Conservation (phyloP, 306 rosid genomes). For the Prunus armeniaca region DNA sequence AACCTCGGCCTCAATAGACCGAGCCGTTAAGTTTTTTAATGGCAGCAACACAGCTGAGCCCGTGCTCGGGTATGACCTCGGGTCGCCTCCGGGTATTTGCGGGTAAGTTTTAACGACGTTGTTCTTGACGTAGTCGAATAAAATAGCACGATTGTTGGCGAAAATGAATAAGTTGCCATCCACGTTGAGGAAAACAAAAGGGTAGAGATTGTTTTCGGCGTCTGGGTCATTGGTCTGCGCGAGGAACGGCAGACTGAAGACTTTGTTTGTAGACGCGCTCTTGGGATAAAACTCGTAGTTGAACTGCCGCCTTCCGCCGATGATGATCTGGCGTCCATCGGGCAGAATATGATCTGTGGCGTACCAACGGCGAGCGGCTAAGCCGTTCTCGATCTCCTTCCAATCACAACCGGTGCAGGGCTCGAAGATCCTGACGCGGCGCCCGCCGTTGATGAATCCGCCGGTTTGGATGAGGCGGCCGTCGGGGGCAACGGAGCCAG, state of each 20-base stretch:
- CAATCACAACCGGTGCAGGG: slow-evolving; percentile 53
- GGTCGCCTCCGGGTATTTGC: slow-evolving; percentile 53
- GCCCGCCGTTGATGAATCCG: slow-evolving; percentile 53
- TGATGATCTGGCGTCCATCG: slow-evolving; percentile 52
- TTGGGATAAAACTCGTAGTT: slow-evolving; percentile 68
- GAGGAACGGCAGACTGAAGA: slow-evolving; percentile 34
- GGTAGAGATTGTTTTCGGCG: slow-evolving; percentile 61
- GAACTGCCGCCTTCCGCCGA: slow-evolving; percentile 51
- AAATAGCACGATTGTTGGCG: slow-evolving; percentile 54
- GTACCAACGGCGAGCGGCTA: slow-evolving; percentile 48
- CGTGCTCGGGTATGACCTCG: slow-evolving; percentile 63
- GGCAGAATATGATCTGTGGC: slow-evolving; percentile 56
- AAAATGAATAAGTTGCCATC: slow-evolving; percentile 69
- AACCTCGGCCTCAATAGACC: slow-evolving; percentile 44
- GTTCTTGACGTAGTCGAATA: slow-evolving; percentile 38
- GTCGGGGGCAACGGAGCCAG: slow-evolving; percentile 39
- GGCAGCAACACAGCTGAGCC: slow-evolving; percentile 76
- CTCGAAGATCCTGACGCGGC: slow-evolving; percentile 22
- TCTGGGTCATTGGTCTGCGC: slow-evolving; percentile 28
- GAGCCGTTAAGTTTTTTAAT: slow-evolving; percentile 23
- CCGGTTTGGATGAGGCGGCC: slow-evolving; percentile 73
- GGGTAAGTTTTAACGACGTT: slow-evolving; percentile 45
- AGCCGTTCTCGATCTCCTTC: slow-evolving; percentile 26
- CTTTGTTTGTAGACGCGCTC: neutral
- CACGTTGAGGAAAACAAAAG: slow-evolving; percentile 52